These are phyloP conservation scores for Penicillium longicatenatum DNA, from an alignment of 495 filamentous ascomycete genomes.

Conservation along the genomic window DNA sequence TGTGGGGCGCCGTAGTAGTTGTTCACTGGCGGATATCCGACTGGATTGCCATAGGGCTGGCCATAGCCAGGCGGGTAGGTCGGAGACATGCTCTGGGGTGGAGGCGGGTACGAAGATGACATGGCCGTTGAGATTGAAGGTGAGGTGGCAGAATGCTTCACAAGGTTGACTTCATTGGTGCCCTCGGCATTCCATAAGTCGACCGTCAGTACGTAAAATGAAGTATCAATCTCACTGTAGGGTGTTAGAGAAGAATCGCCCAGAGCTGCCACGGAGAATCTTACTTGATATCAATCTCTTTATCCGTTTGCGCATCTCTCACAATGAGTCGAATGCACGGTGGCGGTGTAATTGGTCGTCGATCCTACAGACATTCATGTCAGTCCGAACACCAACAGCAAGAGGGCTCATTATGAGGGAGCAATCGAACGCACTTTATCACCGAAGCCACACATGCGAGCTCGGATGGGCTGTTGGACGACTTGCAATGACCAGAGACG, in stretches of 20 bases:
- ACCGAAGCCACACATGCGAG: constrained; percentile 98
- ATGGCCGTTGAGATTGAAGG: constrained; percentile 88
- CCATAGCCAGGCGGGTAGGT: constrained; percentile 37
- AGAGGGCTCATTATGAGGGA: not conserved
- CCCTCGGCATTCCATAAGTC: constrained; percentile 89
- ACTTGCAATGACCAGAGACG: constrained; percentile 71
- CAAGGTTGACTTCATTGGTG: constrained; percentile 88
- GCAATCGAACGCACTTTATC: constrained; percentile 71
- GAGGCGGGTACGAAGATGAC: constrained; percentile 73
- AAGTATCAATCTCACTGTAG: constrained; percentile 72
- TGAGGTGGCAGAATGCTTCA: constrained; percentile 82
- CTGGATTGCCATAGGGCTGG: constrained; percentile 24
- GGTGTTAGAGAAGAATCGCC: constrained; percentile 12
- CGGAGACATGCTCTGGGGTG: constrained; percentile 44
- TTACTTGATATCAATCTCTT: constrained; percentile 88
- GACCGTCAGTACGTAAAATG: constrained; percentile 90
- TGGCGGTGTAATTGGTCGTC: constrained; percentile 92
- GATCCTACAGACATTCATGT: constrained; percentile 62
- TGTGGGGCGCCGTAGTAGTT: constrained; percentile 46
- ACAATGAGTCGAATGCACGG: constrained; percentile 88
- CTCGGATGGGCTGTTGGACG: constrained; percentile 89
- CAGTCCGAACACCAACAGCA: constrained; percentile 2
- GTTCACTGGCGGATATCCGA: constrained; percentile 42
- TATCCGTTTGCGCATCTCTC: constrained; percentile 73
- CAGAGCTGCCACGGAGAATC: not conserved